A percentile compares a stretch with the other conserved stretches of the same genome.
Conservation (phyloP, 257 asterid species). For the Solanum medicagineum region DNA sequence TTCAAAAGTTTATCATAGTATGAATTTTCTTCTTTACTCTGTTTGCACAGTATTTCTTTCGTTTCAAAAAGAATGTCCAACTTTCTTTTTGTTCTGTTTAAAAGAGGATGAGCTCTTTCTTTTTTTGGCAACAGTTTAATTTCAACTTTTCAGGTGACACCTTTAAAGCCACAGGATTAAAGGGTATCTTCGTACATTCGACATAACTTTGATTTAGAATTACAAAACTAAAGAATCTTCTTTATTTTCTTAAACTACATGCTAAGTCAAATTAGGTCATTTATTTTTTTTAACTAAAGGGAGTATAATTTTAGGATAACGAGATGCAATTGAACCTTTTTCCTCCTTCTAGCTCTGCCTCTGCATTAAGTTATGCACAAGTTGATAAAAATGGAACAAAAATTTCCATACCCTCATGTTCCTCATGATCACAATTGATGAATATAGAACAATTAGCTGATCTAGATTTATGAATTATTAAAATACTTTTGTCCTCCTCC, state of each 20-base stretch:
- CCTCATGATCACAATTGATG: not conserved
- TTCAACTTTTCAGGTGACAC: too few relatives aligned
- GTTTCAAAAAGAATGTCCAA: too few relatives aligned
- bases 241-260: too few relatives aligned
- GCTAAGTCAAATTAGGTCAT: too few relatives aligned
- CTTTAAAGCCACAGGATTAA: too few relatives aligned
- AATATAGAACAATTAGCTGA: not conserved
- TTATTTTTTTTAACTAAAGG: too few relatives aligned
- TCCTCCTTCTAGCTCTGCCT: not conserved
- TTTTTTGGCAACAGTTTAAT: too few relatives aligned
- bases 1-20: not conserved
- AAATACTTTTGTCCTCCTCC: not conserved
- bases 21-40: not conserved
- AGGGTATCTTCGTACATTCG: too few relatives aligned
- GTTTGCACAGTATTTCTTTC: not conserved
- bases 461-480: not conserved
- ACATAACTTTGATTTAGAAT: too few relatives aligned
- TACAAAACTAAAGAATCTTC: too few relatives aligned
- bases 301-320: not conserved
- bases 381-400: not conserved
- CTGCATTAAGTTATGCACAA: not conserved
- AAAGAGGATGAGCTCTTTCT: too few relatives aligned
- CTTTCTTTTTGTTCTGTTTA: too few relatives aligned
- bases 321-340: not conserved
- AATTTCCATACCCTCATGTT: not conserved